phyloP scores from a whole-genome alignment of 805 yeast species.

The Starmerella bombi region DNA sequence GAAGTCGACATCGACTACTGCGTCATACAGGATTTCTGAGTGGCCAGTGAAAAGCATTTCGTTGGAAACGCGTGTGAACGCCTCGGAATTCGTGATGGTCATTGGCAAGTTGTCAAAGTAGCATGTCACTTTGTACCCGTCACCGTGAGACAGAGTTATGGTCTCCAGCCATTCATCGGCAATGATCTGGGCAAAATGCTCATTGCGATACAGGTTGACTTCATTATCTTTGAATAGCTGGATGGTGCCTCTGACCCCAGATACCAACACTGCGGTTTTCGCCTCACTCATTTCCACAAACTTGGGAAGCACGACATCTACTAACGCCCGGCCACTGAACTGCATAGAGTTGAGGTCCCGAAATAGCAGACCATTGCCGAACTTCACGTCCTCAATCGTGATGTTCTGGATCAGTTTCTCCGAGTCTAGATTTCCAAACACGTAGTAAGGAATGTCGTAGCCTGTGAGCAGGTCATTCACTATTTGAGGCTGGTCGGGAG shows the following conservation, averaged over 20 bases:
- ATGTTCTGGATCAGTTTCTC: slow-evolving; percentile 24
- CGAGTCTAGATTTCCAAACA: slow-evolving; percentile 20
- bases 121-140: slow-evolving; percentile 30
- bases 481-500: slow-evolving; percentile 10
- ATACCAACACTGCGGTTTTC: slow-evolving; percentile 25
- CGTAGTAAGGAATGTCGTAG: slow-evolving; percentile 13
- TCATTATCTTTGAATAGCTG: slow-evolving; percentile 29
- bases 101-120: slow-evolving; percentile 34
- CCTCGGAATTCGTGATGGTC: slow-evolving; percentile 31
- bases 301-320: slow-evolving; percentile 21
- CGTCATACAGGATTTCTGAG: slow-evolving; percentile 29
- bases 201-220: slow-evolving; percentile 1
- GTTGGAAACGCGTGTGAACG: slow-evolving; percentile 34
- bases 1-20: slow-evolving; percentile 28
- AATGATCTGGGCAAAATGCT: slow-evolving; percentile 33
- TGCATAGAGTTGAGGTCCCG: slow-evolving; percentile 4
- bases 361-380: slow-evolving; percentile 6
- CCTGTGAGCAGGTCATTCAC: slow-evolving; percentile 10
- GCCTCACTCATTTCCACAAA: slow-evolving; percentile 17
- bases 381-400: slow-evolving; percentile 19
- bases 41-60: slow-evolving; percentile 33
- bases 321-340: slow-evolving; percentile 23
- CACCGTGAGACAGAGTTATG: slow-evolving; percentile 20
- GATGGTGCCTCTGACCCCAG: slow-evolving; percentile 33
- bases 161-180: slow-evolving; percentile 37